Evolutionary conservation across 805 yeast genomes (phyloP), one percentile per base, ranked within the genome.

Genomic region (Wickerhamiella musiphila): DNA sequence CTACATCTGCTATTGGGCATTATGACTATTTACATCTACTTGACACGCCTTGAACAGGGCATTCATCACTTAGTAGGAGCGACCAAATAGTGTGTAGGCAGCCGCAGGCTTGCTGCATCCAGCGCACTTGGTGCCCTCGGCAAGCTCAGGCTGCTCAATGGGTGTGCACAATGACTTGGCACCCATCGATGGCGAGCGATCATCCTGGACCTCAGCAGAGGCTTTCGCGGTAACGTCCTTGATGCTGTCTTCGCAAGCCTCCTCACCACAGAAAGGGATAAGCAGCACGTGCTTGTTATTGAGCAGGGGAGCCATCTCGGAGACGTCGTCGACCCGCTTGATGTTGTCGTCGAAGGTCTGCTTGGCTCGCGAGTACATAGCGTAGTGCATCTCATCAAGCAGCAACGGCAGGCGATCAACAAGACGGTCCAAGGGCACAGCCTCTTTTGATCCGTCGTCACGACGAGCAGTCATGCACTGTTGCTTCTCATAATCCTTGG

Each of bases 151-250:
- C 64, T 86, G 96, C 24, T 79, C 78, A 52, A 73, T 74, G 43
- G 98, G 98, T 56, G 84, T 84, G 70, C 99, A 90, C 58, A 90
- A 67, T 14, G 94, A 78, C 66, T 90, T 90, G 44, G 99, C 99
- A 53, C 99, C 99, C 99, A 90, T 90, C 32, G 92, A 73, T 53
- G 99, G 99, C 16, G 98, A 82, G 57, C 79, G 78, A 52, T 90
- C 96, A 53, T 90, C 99, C 45, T 72, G 81, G 18, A 61, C 73
- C 41, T 77, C 86, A 44, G 82, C 78, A 52, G 74, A 70, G 57
- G 66, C 73, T 26, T 71, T 65, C 26, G 93, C 82, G 12, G 79
- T 71, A 28, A 81, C 65, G 29, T 84, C 94, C 68, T 92, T 90
- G 59, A 90, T 92, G 46, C 78, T 86, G 46, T 90, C 98, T 61